A percentile compares a stretch with the other conserved stretches of the same genome.
Evolutionary conservation across 352 stramenopile genomes (phyloP).

Genomic region (Phytophthora colocasiae): DNA sequence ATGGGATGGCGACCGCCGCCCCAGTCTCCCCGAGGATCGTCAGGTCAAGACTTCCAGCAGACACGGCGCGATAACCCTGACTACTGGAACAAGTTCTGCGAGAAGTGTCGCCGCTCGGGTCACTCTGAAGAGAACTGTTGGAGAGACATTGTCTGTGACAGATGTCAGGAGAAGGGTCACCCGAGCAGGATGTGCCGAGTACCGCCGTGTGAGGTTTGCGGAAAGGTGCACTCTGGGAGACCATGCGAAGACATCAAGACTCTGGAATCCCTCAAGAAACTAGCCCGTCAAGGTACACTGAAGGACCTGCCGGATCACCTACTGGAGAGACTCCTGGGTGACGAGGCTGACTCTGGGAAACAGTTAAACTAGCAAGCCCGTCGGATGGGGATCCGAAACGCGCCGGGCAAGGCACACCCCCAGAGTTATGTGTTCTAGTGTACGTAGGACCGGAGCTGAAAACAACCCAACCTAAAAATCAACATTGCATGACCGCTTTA

Average conservation of each 20-base stretch:
- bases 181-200: not conserved
- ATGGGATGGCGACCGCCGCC: not conserved
- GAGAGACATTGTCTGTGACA: not conserved
- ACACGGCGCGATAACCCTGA: no score
- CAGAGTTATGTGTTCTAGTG: no score
- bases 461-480: no score
- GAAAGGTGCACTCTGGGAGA: not conserved
- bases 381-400: no score
- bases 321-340: no score
- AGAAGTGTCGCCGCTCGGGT: not conserved
- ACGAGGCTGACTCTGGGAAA: no score
- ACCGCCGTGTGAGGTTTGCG: not conserved
- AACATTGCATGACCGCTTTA: no score
- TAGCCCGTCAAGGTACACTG: not conserved
- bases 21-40: not conserved
- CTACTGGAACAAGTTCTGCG: not conserved
- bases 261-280: not conserved
- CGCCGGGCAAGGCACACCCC: no score
- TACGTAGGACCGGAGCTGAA: no score
- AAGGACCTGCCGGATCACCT: no score
- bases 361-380: no score
- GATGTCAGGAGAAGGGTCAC: not conserved
- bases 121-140: slow-evolving; percentile 1
- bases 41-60: not conserved
- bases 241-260: not conserved